phyloP scores from a whole-genome alignment of 1,284 basidiomycete genomes.

The Ustilago sp. region DNA sequence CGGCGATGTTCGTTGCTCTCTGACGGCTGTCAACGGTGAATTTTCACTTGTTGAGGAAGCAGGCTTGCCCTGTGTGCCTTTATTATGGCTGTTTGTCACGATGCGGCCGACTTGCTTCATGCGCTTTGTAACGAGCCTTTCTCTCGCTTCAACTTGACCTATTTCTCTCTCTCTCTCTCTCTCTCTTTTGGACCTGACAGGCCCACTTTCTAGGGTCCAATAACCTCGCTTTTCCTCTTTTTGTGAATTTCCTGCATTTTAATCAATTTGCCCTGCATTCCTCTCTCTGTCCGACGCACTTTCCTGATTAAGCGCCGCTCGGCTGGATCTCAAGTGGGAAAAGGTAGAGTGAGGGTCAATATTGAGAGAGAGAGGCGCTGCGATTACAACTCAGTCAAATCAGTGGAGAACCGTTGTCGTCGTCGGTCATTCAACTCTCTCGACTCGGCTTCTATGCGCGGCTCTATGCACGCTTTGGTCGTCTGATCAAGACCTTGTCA shows the following conservation, averaged over 20 bases:
- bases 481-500: no score
- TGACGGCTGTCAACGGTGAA: conserved; percentile 3
- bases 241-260: conserved; percentile 3
- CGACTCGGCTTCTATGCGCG: background rate
- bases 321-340: background rate
- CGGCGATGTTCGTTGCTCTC: background rate
- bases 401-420: no score
- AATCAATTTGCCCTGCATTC: background rate
- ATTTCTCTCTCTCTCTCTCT: no score
- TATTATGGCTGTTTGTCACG: background rate
- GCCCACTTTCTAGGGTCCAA: background rate
- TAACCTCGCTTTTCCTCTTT: background rate
- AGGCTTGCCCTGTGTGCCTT: background rate
- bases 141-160: background rate
- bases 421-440: background rate
- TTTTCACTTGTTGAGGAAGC: background rate
- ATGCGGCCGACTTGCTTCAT: background rate
- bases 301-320: conserved; percentile 3
- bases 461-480: background rate
- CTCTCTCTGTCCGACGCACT: background rate
- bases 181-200: background rate
- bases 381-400: background rate
- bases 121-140: background rate
- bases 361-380: background rate
- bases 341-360: background rate